Evolutionary conservation across 208 protist species (phyloP), one percentile per base, ranked within the genome.

Genomic region (Tritrichomonas musculus): DNA sequence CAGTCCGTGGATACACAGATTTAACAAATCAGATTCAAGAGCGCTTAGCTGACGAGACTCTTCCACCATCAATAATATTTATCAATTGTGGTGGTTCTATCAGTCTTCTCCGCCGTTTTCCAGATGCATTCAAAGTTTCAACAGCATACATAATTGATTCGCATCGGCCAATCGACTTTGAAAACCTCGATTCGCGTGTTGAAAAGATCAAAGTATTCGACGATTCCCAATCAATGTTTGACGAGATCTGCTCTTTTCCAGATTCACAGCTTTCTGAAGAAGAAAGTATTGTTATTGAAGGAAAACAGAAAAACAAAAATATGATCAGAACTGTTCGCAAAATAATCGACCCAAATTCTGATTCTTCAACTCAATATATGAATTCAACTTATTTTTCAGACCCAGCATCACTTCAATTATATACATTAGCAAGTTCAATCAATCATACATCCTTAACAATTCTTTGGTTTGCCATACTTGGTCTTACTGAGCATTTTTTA

Each of bases 381-480:
- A 8, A 69, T n/a, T n/a, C 11, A 17, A n/a, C 11, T 8, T 39
- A 14, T 20, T 88, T 88, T 50, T 44, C 77, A 17, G 77, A 88
- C 57, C 77, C 77, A 17, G 77, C 77, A n/a, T 33, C 47, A n/a
- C 3, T 88, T 57, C 77, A 88, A 88, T 53, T 30, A 47, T 88
- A 88, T 39, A 30, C 47, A 39, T 39, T 88, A n/a, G 77, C 77
- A 44, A 39, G 11, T 39, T 41, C 44, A n/a, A 33, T 30, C 39
- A 47, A 47, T 39, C 47, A 47, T 39, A 47, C 77, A 22, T 53
- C 44, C 25, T 39, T 49, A 17, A 44, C 14, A 57, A 57, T 57
- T 88, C 39, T 88, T 14, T 88, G 77, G 77, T 88, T 57, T 88
- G 41, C 77, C 20, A 88, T 88, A 39, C 77, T 88, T 36, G 77